These are phyloP conservation scores for Exophiala alcalophila DNA, from an alignment of 2,329 filamentous ascomycete species.

Conservation along the genomic window DNA sequence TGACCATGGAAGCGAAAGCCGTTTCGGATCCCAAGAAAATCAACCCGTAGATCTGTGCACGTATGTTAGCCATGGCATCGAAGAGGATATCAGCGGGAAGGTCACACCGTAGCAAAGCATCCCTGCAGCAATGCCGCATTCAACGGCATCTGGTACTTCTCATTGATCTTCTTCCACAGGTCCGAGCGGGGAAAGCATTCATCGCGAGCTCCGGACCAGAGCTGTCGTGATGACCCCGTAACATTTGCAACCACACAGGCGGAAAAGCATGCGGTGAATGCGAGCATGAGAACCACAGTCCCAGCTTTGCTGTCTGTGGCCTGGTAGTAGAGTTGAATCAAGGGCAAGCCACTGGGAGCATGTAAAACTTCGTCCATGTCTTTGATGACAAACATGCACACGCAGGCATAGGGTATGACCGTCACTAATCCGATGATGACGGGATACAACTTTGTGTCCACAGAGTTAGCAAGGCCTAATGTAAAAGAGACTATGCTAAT, in stretches of 20 bases:
- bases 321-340: conserved; percentile 51
- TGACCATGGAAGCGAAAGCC: conserved; percentile 44
- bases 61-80: conserved; percentile 37
- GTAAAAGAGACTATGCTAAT: no score
- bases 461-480: no score
- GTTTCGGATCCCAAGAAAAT: conserved; percentile 51
- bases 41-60: conserved; percentile 40
- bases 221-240: conserved; percentile 31
- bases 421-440: no score
- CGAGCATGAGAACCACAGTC: conserved; percentile 47
- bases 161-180: conserved; percentile 33
- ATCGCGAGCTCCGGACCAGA: conserved; percentile 50
- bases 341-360: conserved; percentile 46
- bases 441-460: no score
- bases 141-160: conserved; percentile 40
- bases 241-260: conserved; percentile 2
- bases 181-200: conserved; percentile 44
- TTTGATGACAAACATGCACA: conserved; percentile 41
- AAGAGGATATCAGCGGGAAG: conserved; percentile 42
- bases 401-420: conserved; percentile 31
- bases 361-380: conserved; percentile 40
- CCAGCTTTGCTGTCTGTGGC: conserved; percentile 44
- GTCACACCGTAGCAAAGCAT: conserved; percentile 3
- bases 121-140: conserved; percentile 46
- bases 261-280: conserved; percentile 38